A percentile compares a stretch with the other conserved stretches of the same genome.
These are phyloP conservation scores for Daldinia childiae DNA, from an alignment of 495 filamentous ascomycete genomes.

Conservation along the genomic window DNA sequence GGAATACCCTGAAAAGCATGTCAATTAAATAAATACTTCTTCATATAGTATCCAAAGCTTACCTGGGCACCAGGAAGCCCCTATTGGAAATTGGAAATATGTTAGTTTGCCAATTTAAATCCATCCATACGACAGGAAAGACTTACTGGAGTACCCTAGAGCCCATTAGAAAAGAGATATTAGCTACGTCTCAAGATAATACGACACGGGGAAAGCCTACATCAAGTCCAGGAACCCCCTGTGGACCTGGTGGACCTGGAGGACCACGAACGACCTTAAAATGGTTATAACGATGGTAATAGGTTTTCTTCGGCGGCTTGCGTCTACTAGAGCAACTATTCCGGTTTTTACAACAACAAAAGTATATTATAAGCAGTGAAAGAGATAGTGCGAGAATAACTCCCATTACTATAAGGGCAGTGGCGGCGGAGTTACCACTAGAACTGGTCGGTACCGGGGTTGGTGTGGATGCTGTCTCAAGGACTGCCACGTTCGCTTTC, in stretches of 20 bases:
- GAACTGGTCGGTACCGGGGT: background rate
- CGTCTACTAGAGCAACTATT: background rate
- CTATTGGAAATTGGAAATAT: background rate
- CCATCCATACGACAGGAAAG: background rate
- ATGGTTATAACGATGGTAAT: background rate
- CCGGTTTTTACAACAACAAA: slow-evolving; percentile 13
- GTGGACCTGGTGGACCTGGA: slow-evolving; percentile 10
- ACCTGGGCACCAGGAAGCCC: background rate
- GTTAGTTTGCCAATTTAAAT: background rate
- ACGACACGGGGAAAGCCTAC: background rate
- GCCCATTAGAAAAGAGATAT: background rate
- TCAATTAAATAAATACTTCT: background rate
- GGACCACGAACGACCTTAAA: background rate
- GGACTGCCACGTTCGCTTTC: background rate
- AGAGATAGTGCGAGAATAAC: slow-evolving; percentile 25
- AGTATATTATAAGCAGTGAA: slow-evolving; percentile 8
- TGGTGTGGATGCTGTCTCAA: slow-evolving; percentile 1
- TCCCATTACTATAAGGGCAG: slow-evolving; percentile 36
- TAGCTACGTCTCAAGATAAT: background rate
- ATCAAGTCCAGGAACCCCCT: background rate
- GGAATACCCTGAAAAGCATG: background rate
- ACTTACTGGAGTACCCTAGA: background rate
- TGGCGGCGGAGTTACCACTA: slow-evolving; percentile 13
- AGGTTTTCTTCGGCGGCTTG: background rate
- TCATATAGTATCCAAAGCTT: background rate